Conservation (phyloP, 805 yeast genomes). For the Kodamaea kaohsiungensis region DNA sequence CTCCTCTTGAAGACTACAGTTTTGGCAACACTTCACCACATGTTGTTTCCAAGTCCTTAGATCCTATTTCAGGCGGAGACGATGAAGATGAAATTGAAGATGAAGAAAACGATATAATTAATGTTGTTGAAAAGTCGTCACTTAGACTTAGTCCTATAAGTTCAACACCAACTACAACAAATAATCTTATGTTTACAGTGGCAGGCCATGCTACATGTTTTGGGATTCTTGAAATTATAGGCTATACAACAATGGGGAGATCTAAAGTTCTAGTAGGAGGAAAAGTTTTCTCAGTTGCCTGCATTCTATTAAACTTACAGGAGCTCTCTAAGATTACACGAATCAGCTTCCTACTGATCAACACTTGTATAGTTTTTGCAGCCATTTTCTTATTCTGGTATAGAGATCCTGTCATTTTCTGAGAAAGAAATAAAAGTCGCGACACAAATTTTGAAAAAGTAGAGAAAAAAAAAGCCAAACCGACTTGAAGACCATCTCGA, state of each 20-base stretch:
- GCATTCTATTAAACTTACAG: neutral
- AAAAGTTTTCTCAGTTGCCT: neutral
- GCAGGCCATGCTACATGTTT: neutral
- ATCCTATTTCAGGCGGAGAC: neutral
- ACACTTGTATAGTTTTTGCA: neutral
- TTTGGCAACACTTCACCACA: neutral
- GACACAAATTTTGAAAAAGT: neutral
- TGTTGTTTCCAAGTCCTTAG: neutral
- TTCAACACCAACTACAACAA: neutral
- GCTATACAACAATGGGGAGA: neutral
- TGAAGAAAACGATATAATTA: neutral
- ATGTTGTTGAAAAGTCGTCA: neutral
- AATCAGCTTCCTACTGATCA: neutral
- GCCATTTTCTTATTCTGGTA: neutral
- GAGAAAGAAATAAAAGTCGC: neutral
- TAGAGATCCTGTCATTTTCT: neutral
- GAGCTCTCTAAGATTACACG: too few relatives aligned
- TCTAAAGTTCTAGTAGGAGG: neutral
- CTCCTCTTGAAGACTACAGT: neutral
- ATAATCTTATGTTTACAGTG: neutral
- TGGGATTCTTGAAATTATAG: neutral
- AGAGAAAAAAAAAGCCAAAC: neutral
- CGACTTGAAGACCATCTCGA: neutral
- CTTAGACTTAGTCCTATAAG: neutral
- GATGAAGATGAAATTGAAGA: neutral